Percentiles rank a stretch among this genome's conserved stretches.
Evolutionary conservation across 1,139 yeast genomes (phyloP).

Genomic region (Diutina ranongensis): DNA sequence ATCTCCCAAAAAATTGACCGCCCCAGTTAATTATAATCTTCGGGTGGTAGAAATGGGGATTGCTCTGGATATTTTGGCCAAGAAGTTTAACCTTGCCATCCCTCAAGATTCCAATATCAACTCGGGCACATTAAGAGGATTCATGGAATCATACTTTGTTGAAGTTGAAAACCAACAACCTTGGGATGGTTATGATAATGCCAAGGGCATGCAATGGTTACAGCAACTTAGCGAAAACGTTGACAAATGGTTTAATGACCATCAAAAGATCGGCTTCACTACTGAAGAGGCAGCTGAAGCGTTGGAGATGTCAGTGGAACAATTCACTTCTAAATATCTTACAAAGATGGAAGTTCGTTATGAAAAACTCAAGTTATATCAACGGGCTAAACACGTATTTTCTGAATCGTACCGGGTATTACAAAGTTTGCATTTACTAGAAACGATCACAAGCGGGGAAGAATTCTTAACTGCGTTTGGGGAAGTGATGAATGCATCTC

Average conservation of each 20-base stretch:
- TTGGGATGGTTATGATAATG: conserved; percentile 39
- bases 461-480: conserved; percentile 36
- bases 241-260: conserved; percentile 22
- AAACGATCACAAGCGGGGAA: conserved; percentile 11
- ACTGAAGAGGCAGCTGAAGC: conserved; percentile 36
- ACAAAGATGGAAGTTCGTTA: conserved; percentile 47
- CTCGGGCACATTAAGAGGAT: conserved; percentile 58
- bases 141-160: conserved; percentile 41
- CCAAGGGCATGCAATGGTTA: conserved; percentile 32
- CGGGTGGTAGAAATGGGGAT: conserved; percentile 61
- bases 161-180: conserved; percentile 19
- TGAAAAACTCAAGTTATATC: conserved; percentile 42
- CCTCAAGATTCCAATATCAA: conserved; percentile 43
- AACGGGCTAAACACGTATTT: conserved; percentile 53
- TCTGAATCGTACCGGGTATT: conserved; percentile 54
- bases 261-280: conserved; percentile 36
- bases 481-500: conserved; percentile 46
- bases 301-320: conserved; percentile 31
- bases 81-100: conserved; percentile 30
- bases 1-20: conserved; percentile 60
- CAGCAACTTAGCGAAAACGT: conserved; percentile 28
- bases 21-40: conserved; percentile 57
- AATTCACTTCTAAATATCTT: conserved; percentile 35
- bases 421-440: conserved; percentile 32
- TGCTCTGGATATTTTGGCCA: conserved; percentile 49